These are phyloP conservation scores for Fusarium sp. DNA, from an alignment of 2,329 filamentous ascomycete genomes.

Conservation along the genomic window DNA sequence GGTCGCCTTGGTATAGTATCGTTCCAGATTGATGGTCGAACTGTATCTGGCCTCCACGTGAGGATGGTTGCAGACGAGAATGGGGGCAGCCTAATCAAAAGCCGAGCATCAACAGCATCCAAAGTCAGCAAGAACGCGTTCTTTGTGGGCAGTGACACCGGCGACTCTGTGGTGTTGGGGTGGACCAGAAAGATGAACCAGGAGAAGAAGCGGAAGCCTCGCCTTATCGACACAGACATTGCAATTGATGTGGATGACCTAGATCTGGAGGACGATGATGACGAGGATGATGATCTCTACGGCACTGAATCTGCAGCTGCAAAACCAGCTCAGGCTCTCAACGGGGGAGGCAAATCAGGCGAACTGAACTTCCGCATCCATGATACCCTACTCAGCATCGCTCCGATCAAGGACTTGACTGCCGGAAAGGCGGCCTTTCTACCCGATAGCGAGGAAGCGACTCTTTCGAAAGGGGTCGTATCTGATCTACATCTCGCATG, in stretches of 20 bases:
- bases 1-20: constrained; percentile 81
- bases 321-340: constrained; percentile 60
- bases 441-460: constrained; percentile 61
- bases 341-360: constrained; percentile 64
- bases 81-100: constrained; percentile 73
- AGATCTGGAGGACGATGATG: constrained; percentile 72
- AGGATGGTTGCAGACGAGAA: constrained; percentile 72
- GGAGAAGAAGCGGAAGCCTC: constrained; percentile 74
- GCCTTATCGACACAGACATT: constrained; percentile 67
- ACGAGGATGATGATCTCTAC: constrained; percentile 71
- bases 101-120: constrained; percentile 76
- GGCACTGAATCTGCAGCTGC: constrained; percentile 74
- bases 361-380: constrained; percentile 81
- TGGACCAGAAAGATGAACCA: constrained; percentile 78
- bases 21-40: constrained; percentile 90
- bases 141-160: constrained; percentile 88
- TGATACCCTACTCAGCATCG: constrained; percentile 82
- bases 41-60: constrained; percentile 87
- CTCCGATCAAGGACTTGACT: constrained; percentile 81
- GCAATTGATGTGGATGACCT: constrained; percentile 65
- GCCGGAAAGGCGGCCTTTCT: constrained; percentile 69
- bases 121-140: constrained; percentile 76
- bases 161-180: constrained; percentile 83
- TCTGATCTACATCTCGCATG: constrained; percentile 72
- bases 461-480: constrained; percentile 59